Evolutionary conservation across 2,329 filamentous ascomycete genomes (phyloP), one percentile per base, ranked within the genome.

Genomic region (Botrytis byssoidea): DNA sequence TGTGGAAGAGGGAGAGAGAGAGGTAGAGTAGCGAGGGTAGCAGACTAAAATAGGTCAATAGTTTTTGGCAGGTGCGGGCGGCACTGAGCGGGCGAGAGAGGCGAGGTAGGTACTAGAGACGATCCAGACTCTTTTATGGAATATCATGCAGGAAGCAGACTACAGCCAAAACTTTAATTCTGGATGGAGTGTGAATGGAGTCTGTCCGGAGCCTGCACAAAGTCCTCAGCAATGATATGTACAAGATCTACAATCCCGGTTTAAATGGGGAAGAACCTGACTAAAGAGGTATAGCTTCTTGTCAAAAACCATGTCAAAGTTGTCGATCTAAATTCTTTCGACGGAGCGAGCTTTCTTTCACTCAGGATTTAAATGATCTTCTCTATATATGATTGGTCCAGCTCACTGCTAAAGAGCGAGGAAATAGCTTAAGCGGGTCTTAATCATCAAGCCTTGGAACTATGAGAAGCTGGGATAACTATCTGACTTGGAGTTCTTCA

Each of bases 231-330:
- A 55, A 55, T 55, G 48, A 55, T 14, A 55, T 25, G 48, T 16
- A n/a, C 48, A 69, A 29, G 48, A 69, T 69, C 48, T 40, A 69
- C 48, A 55, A 66, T 37, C 29, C 64, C 46, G 44, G 44, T 51
- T 51, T 25, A 2, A n/a, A 51, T 51, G 48, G 29, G 25, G 44
- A n/a, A 22, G 48, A n/a, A 37, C 10, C 7, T 18, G 32, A 37
- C 29, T 4, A 37, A 40, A 51, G 22, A 4, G 18, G 65, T 29
- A 48, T 67, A 40, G 65, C 64, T 20, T 37, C 14, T n/a, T 40
- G 18, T 67, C 32, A n/a, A 67, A 16, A 40, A 51, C 64, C 64
- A 67, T 67, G 44, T 51, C 32, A 46, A 67, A 51, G 16, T 2
- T 10, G 14, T 29, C 60, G 12, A 42, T 61, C 59, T 40, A 37